phyloP scores from a whole-genome alignment of 331 rosid genomes.

The Prunus yedoensis region DNA sequence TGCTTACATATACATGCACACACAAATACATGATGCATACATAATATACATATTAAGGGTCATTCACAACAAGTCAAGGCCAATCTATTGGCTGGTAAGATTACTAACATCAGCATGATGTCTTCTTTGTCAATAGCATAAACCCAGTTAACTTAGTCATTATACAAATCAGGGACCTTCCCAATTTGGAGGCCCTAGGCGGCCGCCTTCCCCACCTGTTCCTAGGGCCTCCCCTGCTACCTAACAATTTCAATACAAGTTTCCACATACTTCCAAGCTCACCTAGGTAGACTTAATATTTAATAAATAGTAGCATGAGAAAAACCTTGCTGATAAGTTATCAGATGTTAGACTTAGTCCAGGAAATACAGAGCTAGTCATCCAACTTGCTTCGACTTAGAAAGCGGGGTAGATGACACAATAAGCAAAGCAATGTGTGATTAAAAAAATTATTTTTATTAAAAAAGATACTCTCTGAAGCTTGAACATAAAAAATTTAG shows the following conservation, averaged over 20 bases:
- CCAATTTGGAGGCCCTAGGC: no score
- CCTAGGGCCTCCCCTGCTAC: not conserved
- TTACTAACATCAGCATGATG: not conserved
- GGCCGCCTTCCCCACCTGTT: no score
- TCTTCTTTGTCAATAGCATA: not conserved
- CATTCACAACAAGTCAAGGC: not conserved
- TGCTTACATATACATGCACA: not conserved
- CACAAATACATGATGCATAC: not conserved
- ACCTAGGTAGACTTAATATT: not conserved
- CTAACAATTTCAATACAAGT: not conserved
- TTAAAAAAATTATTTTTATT: no score
- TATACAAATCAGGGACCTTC: no score
- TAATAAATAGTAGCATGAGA: not conserved
- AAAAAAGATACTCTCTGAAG: not conserved
- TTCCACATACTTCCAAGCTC: slow-evolving; percentile 2
- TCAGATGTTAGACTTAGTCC: not conserved
- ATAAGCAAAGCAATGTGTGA: not conserved
- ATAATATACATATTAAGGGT: not conserved
- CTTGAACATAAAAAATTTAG: slow-evolving; percentile 4
- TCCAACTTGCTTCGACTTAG: not conserved
- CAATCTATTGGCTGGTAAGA: not conserved
- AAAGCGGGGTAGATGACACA: not conserved
- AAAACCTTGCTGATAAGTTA: not conserved
- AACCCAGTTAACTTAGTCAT: not conserved
- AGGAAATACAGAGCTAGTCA: not conserved